phyloP scores from a whole-genome alignment of 2,329 filamentous ascomycete genomes.

The Myrmaecium sp. region DNA sequence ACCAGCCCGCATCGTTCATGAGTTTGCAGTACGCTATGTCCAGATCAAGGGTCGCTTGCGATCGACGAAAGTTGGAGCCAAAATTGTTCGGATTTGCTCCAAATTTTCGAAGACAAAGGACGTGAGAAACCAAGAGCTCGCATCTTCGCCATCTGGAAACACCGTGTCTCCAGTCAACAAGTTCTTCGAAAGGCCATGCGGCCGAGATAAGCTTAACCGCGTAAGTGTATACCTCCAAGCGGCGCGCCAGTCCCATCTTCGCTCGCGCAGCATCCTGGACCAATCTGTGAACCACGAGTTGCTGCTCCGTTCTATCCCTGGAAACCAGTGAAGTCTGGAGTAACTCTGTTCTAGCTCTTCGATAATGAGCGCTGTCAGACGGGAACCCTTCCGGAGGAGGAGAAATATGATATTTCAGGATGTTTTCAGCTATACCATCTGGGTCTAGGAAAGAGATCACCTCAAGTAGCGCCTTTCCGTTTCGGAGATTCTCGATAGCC shows the following conservation, averaged over 20 bases:
- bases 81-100: slow-evolving; percentile 2
- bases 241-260: neutral
- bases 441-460: slow-evolving; percentile 7
- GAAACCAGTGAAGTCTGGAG: slow-evolving; percentile 3
- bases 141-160: slow-evolving; percentile 5
- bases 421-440: slow-evolving; percentile 5
- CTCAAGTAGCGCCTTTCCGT: slow-evolving; percentile 5
- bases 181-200: slow-evolving; percentile 7
- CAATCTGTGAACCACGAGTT: neutral
- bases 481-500: slow-evolving; percentile 5
- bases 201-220: slow-evolving; percentile 5
- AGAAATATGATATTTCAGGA: slow-evolving; percentile 1
- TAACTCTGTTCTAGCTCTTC: slow-evolving; percentile 4
- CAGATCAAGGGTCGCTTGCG: slow-evolving; percentile 1
- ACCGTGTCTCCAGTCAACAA: slow-evolving; percentile 7
- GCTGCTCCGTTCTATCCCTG: neutral
- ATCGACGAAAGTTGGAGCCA: neutral
- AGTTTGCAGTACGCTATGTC: slow-evolving; percentile 4
- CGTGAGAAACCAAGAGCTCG: slow-evolving; percentile 7
- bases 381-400: slow-evolving; percentile 2
- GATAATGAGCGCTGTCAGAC: slow-evolving; percentile 1
- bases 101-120: slow-evolving; percentile 3
- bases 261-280: neutral
- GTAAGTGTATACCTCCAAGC: too few species aligned
- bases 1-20: slow-evolving; percentile 7